Evolutionary conservation across 2,329 filamentous ascomycete species (phyloP).

Genomic region (Fusarium sp.): DNA sequence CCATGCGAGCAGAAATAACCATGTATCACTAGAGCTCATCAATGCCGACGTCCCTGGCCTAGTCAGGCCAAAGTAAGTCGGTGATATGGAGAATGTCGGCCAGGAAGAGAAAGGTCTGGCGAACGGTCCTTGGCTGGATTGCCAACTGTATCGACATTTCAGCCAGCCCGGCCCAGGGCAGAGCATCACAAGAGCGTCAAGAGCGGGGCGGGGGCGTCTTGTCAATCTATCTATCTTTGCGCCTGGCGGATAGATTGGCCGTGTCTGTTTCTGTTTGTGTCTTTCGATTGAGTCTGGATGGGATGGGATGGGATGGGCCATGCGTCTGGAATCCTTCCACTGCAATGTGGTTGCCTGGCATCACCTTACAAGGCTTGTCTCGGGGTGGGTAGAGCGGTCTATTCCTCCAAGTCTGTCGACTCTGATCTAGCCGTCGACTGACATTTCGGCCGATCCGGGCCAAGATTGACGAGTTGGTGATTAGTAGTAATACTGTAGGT

Average conservation of each 20-base stretch:
- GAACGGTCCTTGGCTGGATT: slow-evolving; percentile 9
- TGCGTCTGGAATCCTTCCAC: slow-evolving; percentile 9
- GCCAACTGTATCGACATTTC: slow-evolving; percentile 16
- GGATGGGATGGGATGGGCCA: neutral
- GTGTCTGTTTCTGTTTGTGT: neutral
- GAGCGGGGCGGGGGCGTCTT: slow-evolving; percentile 18
- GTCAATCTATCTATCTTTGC: slow-evolving; percentile 12
- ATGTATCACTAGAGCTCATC: slow-evolving; percentile 8
- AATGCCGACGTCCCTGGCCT: slow-evolving; percentile 1
- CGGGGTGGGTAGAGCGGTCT: neutral
- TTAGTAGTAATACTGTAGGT: neutral
- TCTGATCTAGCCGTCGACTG: slow-evolving; percentile 3
- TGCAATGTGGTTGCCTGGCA: slow-evolving; percentile 11
- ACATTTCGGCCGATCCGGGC: slow-evolving; percentile 1
- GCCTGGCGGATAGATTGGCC: slow-evolving; percentile 2
- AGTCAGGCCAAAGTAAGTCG: slow-evolving; percentile 1
- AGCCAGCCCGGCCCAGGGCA: slow-evolving; percentile 33
- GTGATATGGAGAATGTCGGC: neutral
- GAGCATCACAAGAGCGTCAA: slow-evolving; percentile 19
- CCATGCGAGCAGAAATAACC: slow-evolving; percentile 13
- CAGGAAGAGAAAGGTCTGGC: slow-evolving; percentile 8
- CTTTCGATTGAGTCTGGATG: slow-evolving; percentile 4
- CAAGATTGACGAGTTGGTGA: neutral
- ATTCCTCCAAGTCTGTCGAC: neutral
- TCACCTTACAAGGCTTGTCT: slow-evolving; percentile 13